Evolutionary conservation across 345 rosid species (phyloP).

Genomic region (Kandelia obovata): DNA sequence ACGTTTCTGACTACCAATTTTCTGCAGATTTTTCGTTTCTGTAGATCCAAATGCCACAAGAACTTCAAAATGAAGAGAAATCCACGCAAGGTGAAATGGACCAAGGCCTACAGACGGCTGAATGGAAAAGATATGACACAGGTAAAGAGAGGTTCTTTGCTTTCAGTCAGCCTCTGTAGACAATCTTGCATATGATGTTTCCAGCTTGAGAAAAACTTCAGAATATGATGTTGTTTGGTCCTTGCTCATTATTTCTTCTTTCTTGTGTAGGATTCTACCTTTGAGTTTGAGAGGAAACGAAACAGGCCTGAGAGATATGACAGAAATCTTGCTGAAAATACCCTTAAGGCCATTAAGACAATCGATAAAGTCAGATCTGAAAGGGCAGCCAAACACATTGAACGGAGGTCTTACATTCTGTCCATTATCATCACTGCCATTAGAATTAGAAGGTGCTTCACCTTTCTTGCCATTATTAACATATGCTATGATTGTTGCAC

Average conservation of each 20-base stretch:
- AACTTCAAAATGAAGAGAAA: slow-evolving; percentile 99
- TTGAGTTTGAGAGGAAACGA: slow-evolving; percentile 93
- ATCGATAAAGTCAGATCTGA: slow-evolving; percentile 65
- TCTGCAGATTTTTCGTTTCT: slow-evolving; percentile 78
- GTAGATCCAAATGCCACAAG: slow-evolving; percentile 88
- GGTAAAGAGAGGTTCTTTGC: slow-evolving; percentile 31
- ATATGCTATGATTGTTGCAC: slow-evolving; percentile 15
- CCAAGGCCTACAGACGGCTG: slow-evolving; percentile 78
- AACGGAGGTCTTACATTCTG: slow-evolving; percentile 37
- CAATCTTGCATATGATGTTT: not conserved
- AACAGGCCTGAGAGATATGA: slow-evolving; percentile 96
- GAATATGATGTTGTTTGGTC: not conserved
- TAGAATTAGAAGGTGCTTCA: not conserved
- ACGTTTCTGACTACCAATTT: not conserved
- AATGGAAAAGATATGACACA: slow-evolving; percentile 96
- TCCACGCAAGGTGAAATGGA: slow-evolving; percentile 95
- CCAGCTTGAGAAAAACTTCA: not conserved
- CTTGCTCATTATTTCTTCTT: not conserved
- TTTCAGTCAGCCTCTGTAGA: not conserved
- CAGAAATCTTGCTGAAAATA: slow-evolving; percentile 66
- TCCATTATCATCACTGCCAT: not conserved
- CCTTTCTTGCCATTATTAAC: not conserved
- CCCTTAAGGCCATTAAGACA: slow-evolving; percentile 82
- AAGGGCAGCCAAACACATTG: slow-evolving; percentile 53
- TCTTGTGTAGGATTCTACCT: slow-evolving; percentile 59